Evolutionary conservation across 2,329 filamentous ascomycete genomes (phyloP), one percentile per base, ranked within the genome.

Genomic region (Aspergillus unguis): DNA sequence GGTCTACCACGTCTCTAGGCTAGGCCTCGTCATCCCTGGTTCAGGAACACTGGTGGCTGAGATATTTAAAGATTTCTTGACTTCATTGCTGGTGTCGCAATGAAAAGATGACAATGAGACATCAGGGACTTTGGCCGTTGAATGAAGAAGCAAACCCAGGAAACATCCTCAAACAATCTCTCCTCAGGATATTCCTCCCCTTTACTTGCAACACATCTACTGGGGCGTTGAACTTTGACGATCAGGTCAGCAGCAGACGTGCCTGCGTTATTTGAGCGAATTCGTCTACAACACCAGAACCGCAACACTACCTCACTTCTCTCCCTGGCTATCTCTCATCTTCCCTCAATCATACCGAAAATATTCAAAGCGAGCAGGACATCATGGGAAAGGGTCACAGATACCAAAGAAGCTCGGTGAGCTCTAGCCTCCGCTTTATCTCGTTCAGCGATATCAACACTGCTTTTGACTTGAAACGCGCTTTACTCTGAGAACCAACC

Each of bases 321-420:
- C 37, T 36, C 40, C 28, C 25, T 38, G 37, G 7, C 40, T 31
- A 25, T 45, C 51, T 27, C 33, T 36, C 41, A 29, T 32, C 32
- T 26, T 40, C 26, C 31, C 37, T 35, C 33, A 31, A 31, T 33
- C 33, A 33, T 35, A 48, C 3, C 26, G 9, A 43, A 7, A 43
- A 25, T 11, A 43, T 5, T 7, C 41, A 32, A 25, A 28, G 3
- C 26, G 5, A 47, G 8, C 29, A 36, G 17, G n/a, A 23, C 7
- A n/a, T n/a, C 35, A 51, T 51, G 49, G 42, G 27, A 33, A 45
- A 40, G 28, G 44, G 27, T 9, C 38, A 44, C 40, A 53, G 28
- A 17, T 48, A 43, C 28, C 44, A 53, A 28, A 53, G 40, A 53
- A 48, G 32, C 35, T 44, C 38, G 33, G 50, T 53, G 40, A 28